A percentile compares a stretch with the other conserved stretches of the same genome.
These are phyloP conservation scores for Sarcodon sp. DNA, from an alignment of 768 basidiomycete species.

Conservation along the genomic window DNA sequence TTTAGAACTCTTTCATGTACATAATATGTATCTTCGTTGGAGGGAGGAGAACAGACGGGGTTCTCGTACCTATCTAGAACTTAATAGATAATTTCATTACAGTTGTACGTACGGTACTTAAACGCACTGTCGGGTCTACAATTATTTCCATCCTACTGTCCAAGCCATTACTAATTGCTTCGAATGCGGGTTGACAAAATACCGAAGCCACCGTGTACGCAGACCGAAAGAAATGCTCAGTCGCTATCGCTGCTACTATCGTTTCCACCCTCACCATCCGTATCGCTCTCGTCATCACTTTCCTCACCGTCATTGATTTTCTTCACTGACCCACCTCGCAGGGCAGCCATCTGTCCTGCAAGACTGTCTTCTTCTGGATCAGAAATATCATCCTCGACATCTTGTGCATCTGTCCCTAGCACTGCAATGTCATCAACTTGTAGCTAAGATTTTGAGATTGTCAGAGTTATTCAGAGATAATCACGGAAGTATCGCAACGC, in stretches of 20 bases:
- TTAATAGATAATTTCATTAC: too few species aligned
- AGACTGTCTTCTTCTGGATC: conserved; percentile 95
- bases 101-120: too few species aligned
- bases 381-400: conserved; percentile 85
- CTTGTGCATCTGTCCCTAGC: conserved; percentile 42
- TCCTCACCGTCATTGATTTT: conserved; percentile 37
- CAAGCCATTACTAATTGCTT: too few species aligned
- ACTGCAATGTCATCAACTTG: conserved; percentile 67
- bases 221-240: conserved; percentile 5
- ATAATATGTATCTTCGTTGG: too few species aligned
- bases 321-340: conserved; percentile 85
- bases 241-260: conserved; percentile 45
- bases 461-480: not conserved
- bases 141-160: too few species aligned
- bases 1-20: too few species aligned
- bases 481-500: conserved; percentile 14
- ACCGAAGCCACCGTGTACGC: too few species aligned
- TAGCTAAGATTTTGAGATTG: conserved; percentile 33
- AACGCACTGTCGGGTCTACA: too few species aligned
- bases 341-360: conserved; percentile 95
- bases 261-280: conserved; percentile 30
- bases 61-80: too few species aligned
- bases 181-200: too few species aligned
- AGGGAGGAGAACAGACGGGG: too few species aligned
- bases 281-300: conserved; percentile 36